Base-by-base conservation (phyloP, 768 basidiomycete genomes). In the Tephrocybe sp. region DNA sequence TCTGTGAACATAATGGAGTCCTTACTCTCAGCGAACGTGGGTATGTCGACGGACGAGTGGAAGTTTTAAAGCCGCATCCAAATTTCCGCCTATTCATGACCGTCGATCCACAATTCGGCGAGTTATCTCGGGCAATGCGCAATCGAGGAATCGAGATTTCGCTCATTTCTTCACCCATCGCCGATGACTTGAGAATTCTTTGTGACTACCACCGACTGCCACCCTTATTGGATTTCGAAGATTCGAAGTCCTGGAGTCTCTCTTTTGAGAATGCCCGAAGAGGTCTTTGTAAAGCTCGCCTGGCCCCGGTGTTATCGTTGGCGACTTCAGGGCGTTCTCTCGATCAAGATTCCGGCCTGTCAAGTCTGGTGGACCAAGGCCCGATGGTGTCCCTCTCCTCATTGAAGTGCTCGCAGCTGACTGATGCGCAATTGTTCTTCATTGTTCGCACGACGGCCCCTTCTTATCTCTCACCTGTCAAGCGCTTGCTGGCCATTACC, bases 51-150 rank as follows among this genome's bases (percentile, higher is more conserved):
- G 93, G 91, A 21, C 68, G 74, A 18, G 82, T 93, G 2, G 83
- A 92, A 58, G 65, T 84, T 44, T 69, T 98, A 54, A 73, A 68
- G 34, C 95, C 97, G 1, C 95, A 98, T 63, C 83, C 87, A 2
- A 75, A 86, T 57, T 99, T 99, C 71, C 81, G 95, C 22, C 73
- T 99, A 5, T 88, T 98, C 69, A 96, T 99, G 93, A 82, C 86
- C 2, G 84, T 95, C 44, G 92, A 99, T 62, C 89, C 92, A 24
- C 85, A 86, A 53, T 79, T 87, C 53, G 97, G 97, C 37, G 97
- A 99, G 68, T 73, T 98, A 9, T 98, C 97, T 1, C 79, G 97
- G 30, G 97, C 97, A 2, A 99, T 99, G 97, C 87, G 97, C 21
- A 99, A 99, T 69, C 84, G 97, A 49, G 96, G 96, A 15, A 74